phyloP scores from a whole-genome alignment of 2,329 filamentous ascomycete genomes.

The Tolypocladium endophyticum region DNA sequence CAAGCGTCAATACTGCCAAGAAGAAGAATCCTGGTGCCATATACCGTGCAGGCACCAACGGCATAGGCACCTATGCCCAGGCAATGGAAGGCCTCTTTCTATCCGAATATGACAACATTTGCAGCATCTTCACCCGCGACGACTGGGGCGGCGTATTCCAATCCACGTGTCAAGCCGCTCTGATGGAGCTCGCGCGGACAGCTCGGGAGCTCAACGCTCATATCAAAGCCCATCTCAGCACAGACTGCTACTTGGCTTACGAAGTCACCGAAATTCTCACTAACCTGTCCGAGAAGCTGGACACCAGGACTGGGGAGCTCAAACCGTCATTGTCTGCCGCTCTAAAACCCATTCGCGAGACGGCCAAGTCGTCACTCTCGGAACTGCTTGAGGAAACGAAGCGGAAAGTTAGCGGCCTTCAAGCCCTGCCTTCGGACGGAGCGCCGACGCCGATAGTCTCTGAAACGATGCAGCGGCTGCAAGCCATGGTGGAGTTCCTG shows the following conservation, averaged over 20 bases:
- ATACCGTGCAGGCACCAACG: constrained; percentile 82
- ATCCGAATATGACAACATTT: constrained; percentile 85
- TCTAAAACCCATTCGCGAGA: constrained; percentile 82
- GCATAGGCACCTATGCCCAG: constrained; percentile 79
- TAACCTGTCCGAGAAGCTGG: constrained; percentile 65
- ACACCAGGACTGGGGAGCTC: constrained; percentile 73
- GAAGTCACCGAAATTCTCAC: constrained; percentile 90
- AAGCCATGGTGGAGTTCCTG: constrained; percentile 79
- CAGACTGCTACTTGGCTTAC: constrained; percentile 90
- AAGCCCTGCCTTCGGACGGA: constrained; percentile 66
- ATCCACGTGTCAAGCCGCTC: constrained; percentile 63
- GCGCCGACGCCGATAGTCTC: constrained; percentile 66
- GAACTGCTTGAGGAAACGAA: constrained; percentile 79
- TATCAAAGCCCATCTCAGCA: constrained; percentile 74
- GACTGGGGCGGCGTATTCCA: constrained; percentile 76
- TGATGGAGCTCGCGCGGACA: constrained; percentile 77
- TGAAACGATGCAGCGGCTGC: constrained; percentile 77
- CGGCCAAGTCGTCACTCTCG: constrained; percentile 74
- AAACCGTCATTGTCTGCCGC: constrained; percentile 76
- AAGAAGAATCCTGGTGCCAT: constrained; percentile 73
- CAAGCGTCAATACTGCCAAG: constrained; percentile 73
- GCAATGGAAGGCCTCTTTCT: constrained; percentile 80
- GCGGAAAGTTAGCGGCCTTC: constrained; percentile 53
- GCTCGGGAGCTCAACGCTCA: constrained; percentile 82
- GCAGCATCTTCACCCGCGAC: constrained; percentile 72